Evolutionary conservation across 78 protist species (phyloP).

Genomic region (Pelomyxa schiedti): DNA sequence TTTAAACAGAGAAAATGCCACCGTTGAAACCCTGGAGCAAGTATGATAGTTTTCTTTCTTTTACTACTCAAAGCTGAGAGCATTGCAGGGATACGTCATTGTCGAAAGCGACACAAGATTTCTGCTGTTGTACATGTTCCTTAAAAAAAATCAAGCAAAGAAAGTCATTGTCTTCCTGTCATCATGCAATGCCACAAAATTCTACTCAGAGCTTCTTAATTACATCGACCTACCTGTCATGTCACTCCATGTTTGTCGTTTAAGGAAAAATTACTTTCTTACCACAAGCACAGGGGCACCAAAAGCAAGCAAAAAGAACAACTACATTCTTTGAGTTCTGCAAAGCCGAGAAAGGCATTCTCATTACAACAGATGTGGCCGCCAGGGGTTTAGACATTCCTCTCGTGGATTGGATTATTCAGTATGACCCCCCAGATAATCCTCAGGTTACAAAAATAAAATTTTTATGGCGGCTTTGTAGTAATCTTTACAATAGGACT

Average conservation of each 20-base stretch:
- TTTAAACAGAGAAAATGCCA: conserved; percentile 19
- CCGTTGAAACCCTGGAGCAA: conserved; percentile 3
- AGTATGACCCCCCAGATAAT: conserved; percentile 97
- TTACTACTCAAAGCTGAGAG: no score
- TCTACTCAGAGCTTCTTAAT: conserved; percentile 94
- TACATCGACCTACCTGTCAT: conserved; percentile 93
- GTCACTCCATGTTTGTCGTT: conserved; percentile 74
- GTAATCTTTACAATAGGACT: conserved; percentile 34
- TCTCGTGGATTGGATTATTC: conserved; percentile 95
- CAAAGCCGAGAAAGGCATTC: conserved; percentile 83
- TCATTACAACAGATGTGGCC: conserved; percentile 97
- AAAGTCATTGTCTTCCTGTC: conserved; percentile 83
- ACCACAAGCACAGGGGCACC: conserved; percentile 49
- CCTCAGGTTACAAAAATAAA: conserved; percentile 25
- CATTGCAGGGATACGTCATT: conserved; percentile 93
- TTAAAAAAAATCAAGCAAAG: conserved; percentile 81
- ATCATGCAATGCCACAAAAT: conserved; percentile 79
- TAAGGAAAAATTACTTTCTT: not conserved
- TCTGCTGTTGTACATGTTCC: conserved; percentile 90
- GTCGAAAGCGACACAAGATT: conserved; percentile 80
- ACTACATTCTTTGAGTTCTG: conserved; percentile 94
- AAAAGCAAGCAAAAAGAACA: conserved; percentile 94
- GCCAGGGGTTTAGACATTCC: conserved; percentile 99
- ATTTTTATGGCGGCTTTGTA: not conserved
- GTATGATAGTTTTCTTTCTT: not conserved